A percentile compares a stretch with the other conserved stretches of the same genome.
Conservation (phyloP, 2,329 filamentous ascomycete genomes). For the Phialocephala sp. region DNA sequence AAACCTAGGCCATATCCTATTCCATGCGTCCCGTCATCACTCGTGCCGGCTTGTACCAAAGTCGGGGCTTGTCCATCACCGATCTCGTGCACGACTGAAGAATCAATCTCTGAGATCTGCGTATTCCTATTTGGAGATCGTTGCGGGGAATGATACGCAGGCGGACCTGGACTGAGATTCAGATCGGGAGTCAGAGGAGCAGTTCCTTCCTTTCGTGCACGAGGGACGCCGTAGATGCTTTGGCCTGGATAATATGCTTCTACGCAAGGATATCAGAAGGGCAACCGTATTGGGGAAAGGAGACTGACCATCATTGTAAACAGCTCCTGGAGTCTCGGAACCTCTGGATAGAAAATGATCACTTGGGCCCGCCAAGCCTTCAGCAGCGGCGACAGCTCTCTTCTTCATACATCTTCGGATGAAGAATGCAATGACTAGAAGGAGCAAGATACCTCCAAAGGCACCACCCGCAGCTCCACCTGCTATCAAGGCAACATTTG, state of each 20-base stretch:
- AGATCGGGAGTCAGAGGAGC: neutral
- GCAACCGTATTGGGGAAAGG: neutral
- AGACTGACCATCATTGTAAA: neutral
- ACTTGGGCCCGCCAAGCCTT: neutral
- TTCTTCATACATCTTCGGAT: constrained; percentile 4
- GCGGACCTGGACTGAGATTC: neutral
- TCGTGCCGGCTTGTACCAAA: neutral
- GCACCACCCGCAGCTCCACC: neutral
- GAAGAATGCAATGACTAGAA: neutral
- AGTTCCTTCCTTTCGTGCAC: neutral
- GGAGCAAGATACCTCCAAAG: neutral
- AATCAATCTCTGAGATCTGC: neutral
- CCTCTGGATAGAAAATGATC: neutral
- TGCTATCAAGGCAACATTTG: neutral
- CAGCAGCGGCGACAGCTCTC: neutral
- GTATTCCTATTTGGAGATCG: neutral
- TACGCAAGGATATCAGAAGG: neutral
- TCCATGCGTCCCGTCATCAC: too few relatives aligned
- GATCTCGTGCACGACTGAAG: neutral
- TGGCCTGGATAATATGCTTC: neutral
- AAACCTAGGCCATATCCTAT: too few relatives aligned
- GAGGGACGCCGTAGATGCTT: neutral
- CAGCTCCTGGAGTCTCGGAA: neutral
- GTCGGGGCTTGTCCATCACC: neutral
- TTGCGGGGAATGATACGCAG: neutral